Evolutionary conservation across 768 basidiomycete genomes (phyloP), one percentile per base, ranked within the genome.

Genomic region (Coprinopsis strossmayeri): DNA sequence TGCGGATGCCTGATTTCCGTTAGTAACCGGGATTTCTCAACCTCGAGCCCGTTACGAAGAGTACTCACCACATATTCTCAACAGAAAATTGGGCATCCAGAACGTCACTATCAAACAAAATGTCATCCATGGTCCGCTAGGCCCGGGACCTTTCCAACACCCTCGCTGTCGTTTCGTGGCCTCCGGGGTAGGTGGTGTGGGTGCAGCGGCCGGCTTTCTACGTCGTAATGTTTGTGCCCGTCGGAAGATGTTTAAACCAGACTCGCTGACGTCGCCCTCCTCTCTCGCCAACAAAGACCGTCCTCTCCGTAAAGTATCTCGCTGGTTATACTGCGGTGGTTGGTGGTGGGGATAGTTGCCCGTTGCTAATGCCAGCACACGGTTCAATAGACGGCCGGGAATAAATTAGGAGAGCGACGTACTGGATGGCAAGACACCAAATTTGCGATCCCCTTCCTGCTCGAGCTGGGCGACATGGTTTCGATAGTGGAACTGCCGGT

Each of bases 401-500:
- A 46, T 34, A 47, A 57, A 52, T 34, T 43, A 47, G 45, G 40
- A 52, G 47, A 55, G 59, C 46, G n/a, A 81, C 91, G 57, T 60
- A 95, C 92, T 78, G 37, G 90, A 93, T 23, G 92, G 87, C 62
- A 82, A 71, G 11, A 92, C 77, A 41, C 82, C 89, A 4, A 89
- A 72, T 39, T 74, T 60, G 34, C 76, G 75, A 27, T 69, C 69
- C n/a, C 80, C 75, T 59, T 87, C 82, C 48, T 84, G 73, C 64
- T 84, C 81, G 60, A 88, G 69, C 62, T 83, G 80, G 20, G 86
- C 85, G 17, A 90, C 90, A 66, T 89, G 92, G 49, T 76, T 81
- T 46, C 90, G 82, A 68, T 98, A 98, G 67, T 97, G 87, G 84
- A 86, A 98, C 59, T 93, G 84, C 43, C 92, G 79, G 71, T 97